Base-by-base conservation (phyloP, 106 monocot species). In the Narthecium ossifragum region DNA sequence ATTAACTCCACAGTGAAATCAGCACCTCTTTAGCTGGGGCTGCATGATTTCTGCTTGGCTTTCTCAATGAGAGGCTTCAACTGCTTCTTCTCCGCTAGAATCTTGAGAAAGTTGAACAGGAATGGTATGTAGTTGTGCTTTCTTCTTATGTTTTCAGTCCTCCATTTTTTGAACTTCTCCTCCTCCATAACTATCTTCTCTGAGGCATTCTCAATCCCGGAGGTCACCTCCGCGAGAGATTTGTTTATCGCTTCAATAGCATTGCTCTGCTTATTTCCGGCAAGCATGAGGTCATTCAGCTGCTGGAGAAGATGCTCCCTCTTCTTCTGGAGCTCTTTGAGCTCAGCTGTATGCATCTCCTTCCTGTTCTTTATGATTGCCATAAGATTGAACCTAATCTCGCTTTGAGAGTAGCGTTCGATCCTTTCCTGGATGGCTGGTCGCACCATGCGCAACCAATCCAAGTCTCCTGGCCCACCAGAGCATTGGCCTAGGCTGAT, bases 121-220 rank as follows among this genome's bases (percentile, higher is more conserved):
- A 96, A 96, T 0, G 96, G 96, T 24, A 90, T 90, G 64, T 96
- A 96, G 52, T 96, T 90, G 72, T 96, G 96, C 72, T 96, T 96
- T 76, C 96, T 86, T 40, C 96, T 60, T 7, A 90, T 86, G 26
- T 90, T 96, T 26, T 96, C 96, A 0, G 81, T 90, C 55, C 64
- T 96, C 96, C 96, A 96, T 59, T 96, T 96, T 62, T 82, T 90
- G 65, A 90, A 90, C 71, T 96, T 96, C 57, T 96, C 96, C 59
- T 96, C 96, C 55, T 96, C 96, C 84, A 90, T 84, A 26, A 96
- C 53, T 31, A 96, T 90, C 79, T 84, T 87, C 67, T 90, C 84
- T 0, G 78, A 84, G 21, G 75, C 80, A 15, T 34, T 68, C 57
- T 87, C 96, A 14, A 90, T 87, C 14, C 60, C 83, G 0, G 83